These are phyloP conservation scores for Darksidea phi DNA, from an alignment of 495 filamentous ascomycete species.

Conservation along the genomic window DNA sequence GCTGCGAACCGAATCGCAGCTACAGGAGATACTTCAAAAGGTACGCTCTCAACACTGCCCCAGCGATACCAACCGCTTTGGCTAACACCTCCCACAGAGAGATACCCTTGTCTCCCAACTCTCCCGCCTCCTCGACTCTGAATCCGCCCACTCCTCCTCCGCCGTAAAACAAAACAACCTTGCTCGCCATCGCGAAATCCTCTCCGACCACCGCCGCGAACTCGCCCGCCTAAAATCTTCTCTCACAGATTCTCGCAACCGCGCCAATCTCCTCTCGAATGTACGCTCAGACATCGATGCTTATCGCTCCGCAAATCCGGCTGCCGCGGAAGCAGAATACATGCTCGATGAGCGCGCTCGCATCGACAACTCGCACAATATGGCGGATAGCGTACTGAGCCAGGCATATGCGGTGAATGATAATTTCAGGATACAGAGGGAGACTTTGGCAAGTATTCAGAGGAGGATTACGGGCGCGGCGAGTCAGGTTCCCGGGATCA, in stretches of 20 bases:
- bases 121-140: slow-evolving; percentile 85
- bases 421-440: slow-evolving; percentile 80
- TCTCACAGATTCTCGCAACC: slow-evolving; percentile 73
- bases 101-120: slow-evolving; percentile 81
- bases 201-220: slow-evolving; percentile 82
- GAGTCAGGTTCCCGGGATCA: slow-evolving; percentile 88
- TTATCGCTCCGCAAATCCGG: slow-evolving; percentile 79
- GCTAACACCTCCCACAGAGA: slow-evolving; percentile 54
- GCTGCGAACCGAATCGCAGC: slow-evolving; percentile 68
- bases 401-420: slow-evolving; percentile 98
- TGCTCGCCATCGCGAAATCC: slow-evolving; percentile 84
- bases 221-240: slow-evolving; percentile 66
- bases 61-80: slow-evolving; percentile 2
- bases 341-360: slow-evolving; percentile 87
- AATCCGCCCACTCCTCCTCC: slow-evolving; percentile 82
- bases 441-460: slow-evolving; percentile 82
- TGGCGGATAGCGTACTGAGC: slow-evolving; percentile 86
- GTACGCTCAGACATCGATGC: slow-evolving; percentile 89
- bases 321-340: slow-evolving; percentile 83
- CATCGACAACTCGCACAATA: slow-evolving; percentile 81
- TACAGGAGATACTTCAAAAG: slow-evolving; percentile 77
- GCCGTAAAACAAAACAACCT: slow-evolving; percentile 94
- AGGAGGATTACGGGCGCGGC: slow-evolving; percentile 83
- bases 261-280: slow-evolving; percentile 85
- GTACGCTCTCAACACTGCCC: slow-evolving; percentile 2